Evolutionary conservation across 2,329 filamentous ascomycete species (phyloP).

Genomic region (Alternaria arborescens): DNA sequence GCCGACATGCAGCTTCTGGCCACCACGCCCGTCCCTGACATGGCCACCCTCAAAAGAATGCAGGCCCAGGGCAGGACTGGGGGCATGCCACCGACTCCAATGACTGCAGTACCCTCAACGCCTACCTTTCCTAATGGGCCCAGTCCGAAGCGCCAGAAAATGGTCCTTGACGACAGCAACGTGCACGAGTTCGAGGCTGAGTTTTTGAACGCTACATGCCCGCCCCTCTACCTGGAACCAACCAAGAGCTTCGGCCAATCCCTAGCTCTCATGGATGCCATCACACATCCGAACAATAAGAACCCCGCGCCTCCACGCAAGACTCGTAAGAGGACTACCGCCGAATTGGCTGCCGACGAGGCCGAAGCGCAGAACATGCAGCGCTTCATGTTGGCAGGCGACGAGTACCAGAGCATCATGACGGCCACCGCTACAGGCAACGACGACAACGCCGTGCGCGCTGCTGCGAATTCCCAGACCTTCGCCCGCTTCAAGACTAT

Average conservation of each 20-base stretch:
- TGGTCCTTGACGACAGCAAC: slow-evolving; percentile 78
- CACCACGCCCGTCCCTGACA: slow-evolving; percentile 68
- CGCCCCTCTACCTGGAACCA: slow-evolving; percentile 79
- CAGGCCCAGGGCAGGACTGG: slow-evolving; percentile 56
- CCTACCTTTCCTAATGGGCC: slow-evolving; percentile 65
- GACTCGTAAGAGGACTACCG: slow-evolving; percentile 89
- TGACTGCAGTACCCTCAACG: slow-evolving; percentile 63
- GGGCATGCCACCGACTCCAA: slow-evolving; percentile 73
- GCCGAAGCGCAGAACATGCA: slow-evolving; percentile 88
- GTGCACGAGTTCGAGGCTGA: slow-evolving; percentile 79
- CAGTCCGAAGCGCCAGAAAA: slow-evolving; percentile 75
- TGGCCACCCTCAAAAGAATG: slow-evolving; percentile 58
- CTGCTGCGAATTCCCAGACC: slow-evolving; percentile 79
- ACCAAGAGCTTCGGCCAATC: slow-evolving; percentile 74
- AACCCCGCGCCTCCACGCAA: slow-evolving; percentile 83
- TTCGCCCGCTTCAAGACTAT: slow-evolving; percentile 94
- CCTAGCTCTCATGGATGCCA: slow-evolving; percentile 73
- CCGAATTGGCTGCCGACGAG: slow-evolving; percentile 94
- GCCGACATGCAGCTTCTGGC: slow-evolving; percentile 80
- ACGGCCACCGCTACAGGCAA: slow-evolving; percentile 66
- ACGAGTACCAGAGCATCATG: slow-evolving; percentile 76
- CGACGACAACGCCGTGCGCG: slow-evolving; percentile 71
- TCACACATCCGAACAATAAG: slow-evolving; percentile 80
- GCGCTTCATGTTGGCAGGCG: slow-evolving; percentile 89
- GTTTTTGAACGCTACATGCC: slow-evolving; percentile 75